phyloP scores from a whole-genome alignment of 2,329 filamentous ascomycete genomes.

The Emericellopsis atlantica region DNA sequence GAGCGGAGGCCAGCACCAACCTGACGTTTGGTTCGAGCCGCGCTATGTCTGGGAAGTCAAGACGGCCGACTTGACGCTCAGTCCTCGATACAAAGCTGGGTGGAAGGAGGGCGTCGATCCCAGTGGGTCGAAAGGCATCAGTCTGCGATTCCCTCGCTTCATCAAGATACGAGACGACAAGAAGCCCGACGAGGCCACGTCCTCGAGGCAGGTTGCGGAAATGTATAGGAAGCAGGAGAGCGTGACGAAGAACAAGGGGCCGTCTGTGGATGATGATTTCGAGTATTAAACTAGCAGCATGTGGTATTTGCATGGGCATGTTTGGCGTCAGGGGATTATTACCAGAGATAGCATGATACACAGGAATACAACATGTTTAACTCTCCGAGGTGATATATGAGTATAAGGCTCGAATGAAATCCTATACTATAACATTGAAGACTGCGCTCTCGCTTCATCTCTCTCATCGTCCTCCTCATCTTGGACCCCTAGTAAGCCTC shows the following conservation, averaged over 20 bases:
- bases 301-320: background rate
- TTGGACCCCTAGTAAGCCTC: slow-evolving; percentile 2
- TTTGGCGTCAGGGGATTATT: background rate
- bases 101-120: slow-evolving; percentile 66
- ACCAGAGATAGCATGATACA: background rate
- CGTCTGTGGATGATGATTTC: slow-evolving; percentile 89
- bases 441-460: slow-evolving; percentile 12
- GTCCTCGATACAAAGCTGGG: slow-evolving; percentile 87
- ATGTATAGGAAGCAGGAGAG: slow-evolving; percentile 96
- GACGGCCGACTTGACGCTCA: slow-evolving; percentile 87
- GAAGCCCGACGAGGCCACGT: slow-evolving; percentile 84
- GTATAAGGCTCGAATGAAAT: too few species aligned
- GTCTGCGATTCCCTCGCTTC: slow-evolving; percentile 82
- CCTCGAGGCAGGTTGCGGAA: slow-evolving; percentile 74
- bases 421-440: slow-evolving; percentile 5
- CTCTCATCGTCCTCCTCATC: slow-evolving; percentile 3
- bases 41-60: slow-evolving; percentile 95
- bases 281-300: slow-evolving; percentile 55
- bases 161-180: slow-evolving; percentile 91
- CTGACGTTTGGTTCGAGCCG: slow-evolving; percentile 97
- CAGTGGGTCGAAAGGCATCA: slow-evolving; percentile 65
- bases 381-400: too few species aligned
- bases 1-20: slow-evolving; percentile 76
- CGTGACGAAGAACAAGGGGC: slow-evolving; percentile 74
- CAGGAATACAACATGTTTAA: too few species aligned